Base-by-base conservation (phyloP, 1,284 basidiomycete genomes). In the Tylopilus sp. region DNA sequence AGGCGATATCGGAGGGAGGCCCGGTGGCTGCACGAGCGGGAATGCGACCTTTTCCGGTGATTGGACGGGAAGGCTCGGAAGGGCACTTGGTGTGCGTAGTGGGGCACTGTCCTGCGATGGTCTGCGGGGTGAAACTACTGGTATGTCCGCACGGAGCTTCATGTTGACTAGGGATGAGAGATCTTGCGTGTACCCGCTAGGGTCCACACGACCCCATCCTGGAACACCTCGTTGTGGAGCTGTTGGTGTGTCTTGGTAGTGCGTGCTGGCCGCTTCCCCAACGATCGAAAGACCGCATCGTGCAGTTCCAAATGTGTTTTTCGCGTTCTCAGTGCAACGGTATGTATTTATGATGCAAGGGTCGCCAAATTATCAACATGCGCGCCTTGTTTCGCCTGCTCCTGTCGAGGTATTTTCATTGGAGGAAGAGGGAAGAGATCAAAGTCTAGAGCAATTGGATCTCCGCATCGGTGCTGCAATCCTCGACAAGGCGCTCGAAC, bases 381-480 rank as follows among this genome's bases (percentile, higher is more conserved):
- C 10, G 16, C 36, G 53, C 39, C 38, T 55, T 57, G 60, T 26
- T 22, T 41, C 13, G 15, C 47, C 44, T 3, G 24, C 5, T 7
- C 60, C 41, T 22, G 57, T 44, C 36, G 56, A 56, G 47, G 22
- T 7, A 32, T 47, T 32, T 58, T 51, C 36, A 56, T 57, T 24
- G 52, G 59, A n/a, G 73, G 61, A 47, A 69, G 57, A 57, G 79
- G 79, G 66, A 80, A 81, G 36, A 81, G 69, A 52, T 79, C 74
- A 61, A 80, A 75, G 65, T 70, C 53, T 19, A 83, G 82, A 66
- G 84, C 29, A 29, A 29, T 29, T 29, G 29, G 87, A 91, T 62
- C 78, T 95, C 16, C 82, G 81, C 29, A 83, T 89, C 44, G 93
- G 92, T 5, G 83, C 87, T 1, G 83, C 82, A 2, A 88, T 94